phyloP scores from a whole-genome alignment of 208 protist species.

The Trypanosoma scelopori region DNA sequence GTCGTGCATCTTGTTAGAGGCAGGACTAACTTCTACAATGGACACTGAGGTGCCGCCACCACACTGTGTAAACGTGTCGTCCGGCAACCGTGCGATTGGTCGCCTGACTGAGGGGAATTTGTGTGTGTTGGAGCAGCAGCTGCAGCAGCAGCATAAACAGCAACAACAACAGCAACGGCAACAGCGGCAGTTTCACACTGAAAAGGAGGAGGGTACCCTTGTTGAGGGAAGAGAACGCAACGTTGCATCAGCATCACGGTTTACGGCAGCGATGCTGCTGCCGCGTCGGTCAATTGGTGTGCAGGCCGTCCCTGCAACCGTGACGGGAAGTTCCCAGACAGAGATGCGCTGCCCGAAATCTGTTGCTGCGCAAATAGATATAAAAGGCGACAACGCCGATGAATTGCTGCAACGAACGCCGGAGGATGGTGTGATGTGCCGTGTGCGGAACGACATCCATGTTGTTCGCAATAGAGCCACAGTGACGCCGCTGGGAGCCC shows the following conservation, averaged over 20 bases:
- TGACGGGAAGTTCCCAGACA: constrained; percentile 11
- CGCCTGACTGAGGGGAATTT: neutral
- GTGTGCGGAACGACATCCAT: neutral
- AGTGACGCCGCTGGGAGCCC: neutral
- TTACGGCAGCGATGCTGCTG: neutral
- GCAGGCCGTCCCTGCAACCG: constrained; percentile 2
- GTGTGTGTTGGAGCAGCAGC: neutral
- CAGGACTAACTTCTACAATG: neutral
- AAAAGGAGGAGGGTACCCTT: neutral
- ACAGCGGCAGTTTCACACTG: neutral
- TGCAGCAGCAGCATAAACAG: constrained; percentile 2
- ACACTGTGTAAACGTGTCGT: neutral
- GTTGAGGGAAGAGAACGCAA: neutral
- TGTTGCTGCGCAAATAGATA: constrained; percentile 3
- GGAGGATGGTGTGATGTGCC: neutral
- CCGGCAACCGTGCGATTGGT: neutral
- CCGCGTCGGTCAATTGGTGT: constrained; percentile 10
- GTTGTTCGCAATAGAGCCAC: neutral
- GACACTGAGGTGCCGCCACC: neutral
- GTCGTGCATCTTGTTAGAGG: constrained; percentile 1
- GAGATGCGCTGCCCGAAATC: constrained; percentile 1
- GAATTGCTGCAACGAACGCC: neutral
- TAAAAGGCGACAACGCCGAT: neutral
- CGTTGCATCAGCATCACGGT: neutral
- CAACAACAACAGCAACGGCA: neutral